These are phyloP conservation scores for Diplodia scrobiculata DNA, from an alignment of 2,329 filamentous ascomycete species.

Conservation along the genomic window DNA sequence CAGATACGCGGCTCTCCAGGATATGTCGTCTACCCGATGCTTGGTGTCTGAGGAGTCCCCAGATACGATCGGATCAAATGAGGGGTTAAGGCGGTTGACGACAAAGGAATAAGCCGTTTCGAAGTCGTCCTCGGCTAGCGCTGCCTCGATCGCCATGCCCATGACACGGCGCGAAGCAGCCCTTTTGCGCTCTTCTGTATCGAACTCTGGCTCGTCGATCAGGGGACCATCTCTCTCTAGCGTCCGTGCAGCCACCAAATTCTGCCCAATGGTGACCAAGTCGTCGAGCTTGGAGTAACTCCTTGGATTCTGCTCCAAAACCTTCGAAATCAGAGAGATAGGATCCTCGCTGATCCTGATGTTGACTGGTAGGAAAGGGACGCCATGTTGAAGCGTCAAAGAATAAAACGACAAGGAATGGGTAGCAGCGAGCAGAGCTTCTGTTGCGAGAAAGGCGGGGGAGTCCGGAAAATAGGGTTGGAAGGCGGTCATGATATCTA, in stretches of 20 bases:
- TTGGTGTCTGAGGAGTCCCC: conserved; percentile 7
- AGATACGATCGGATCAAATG: conserved; percentile 11
- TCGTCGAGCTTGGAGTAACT: conserved; percentile 76
- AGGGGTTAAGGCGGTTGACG: conserved; percentile 62
- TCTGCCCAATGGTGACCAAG: conserved; percentile 67
- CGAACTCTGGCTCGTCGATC: conserved; percentile 28
- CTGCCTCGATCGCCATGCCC: conserved; percentile 78
- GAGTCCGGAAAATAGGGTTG: conserved; percentile 59
- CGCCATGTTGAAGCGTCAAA: conserved; percentile 74
- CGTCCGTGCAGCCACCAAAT: conserved; percentile 65
- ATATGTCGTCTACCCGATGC: conserved; percentile 62
- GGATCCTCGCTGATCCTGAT: conserved; percentile 77
- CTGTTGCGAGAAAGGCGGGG: conserved; percentile 57
- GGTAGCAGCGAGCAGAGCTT: conserved; percentile 70
- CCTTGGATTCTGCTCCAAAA: conserved; percentile 73
- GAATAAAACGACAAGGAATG: conserved; percentile 76
- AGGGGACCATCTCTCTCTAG: conserved; percentile 33
- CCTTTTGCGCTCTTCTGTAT: conserved; percentile 37
- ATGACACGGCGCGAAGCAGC: conserved; percentile 67
- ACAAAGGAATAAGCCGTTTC: conserved; percentile 86
- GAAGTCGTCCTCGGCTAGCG: conserved; percentile 75
- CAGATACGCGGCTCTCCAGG: conserved; percentile 76
- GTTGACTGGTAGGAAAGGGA: conserved; percentile 76
- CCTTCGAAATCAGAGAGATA: conserved; percentile 69
- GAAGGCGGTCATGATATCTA: conserved; percentile 71